These are phyloP conservation scores for Suillus subalutaceus DNA, from an alignment of 768 basidiomycete genomes.

Conservation along the genomic window DNA sequence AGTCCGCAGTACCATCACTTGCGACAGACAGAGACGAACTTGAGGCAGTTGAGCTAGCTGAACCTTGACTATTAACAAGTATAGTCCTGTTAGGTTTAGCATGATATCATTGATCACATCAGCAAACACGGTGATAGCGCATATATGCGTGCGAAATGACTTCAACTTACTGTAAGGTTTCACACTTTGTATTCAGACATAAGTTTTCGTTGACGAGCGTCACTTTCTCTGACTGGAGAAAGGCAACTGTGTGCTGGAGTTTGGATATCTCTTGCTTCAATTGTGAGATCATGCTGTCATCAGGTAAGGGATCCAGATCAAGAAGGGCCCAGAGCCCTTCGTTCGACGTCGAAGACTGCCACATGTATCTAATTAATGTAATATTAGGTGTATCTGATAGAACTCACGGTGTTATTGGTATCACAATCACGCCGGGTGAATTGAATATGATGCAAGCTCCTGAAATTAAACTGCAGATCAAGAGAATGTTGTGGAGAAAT, in stretches of 20 bases:
- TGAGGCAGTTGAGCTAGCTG: neutral
- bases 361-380: neutral
- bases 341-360: neutral
- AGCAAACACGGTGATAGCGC: neutral
- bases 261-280: neutral
- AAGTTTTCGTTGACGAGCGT: too few relatives aligned
- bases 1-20: neutral
- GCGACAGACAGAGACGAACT: neutral
- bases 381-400: neutral
- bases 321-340: constrained; percentile 1
- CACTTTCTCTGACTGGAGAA: neutral
- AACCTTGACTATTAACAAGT: constrained; percentile 1
- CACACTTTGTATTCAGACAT: too few relatives aligned
- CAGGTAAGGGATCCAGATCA: neutral
- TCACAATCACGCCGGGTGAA: neutral
- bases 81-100: neutral
- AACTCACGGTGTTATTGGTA: neutral
- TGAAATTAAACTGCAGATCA: neutral
- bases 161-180: neutral
- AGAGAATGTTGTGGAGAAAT: neutral
- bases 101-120: neutral
- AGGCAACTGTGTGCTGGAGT: neutral
- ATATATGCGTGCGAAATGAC: neutral
- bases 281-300: neutral
- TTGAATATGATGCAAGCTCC: neutral